These are phyloP conservation scores for Nothophytophthora sp. DNA, from an alignment of 352 stramenopile species.

Conservation along the genomic window DNA sequence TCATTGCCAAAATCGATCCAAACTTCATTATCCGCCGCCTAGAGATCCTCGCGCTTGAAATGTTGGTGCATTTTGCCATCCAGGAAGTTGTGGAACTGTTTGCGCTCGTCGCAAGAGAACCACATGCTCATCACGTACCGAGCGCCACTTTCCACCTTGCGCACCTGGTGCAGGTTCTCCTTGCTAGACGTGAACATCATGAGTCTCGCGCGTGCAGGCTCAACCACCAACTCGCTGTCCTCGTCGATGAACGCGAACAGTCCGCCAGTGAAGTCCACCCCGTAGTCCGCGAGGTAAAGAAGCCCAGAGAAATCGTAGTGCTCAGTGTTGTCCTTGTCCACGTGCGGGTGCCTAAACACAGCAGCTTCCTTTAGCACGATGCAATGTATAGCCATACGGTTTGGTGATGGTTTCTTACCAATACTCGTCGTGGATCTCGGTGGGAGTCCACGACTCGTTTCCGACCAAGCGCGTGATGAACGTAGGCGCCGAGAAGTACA, in stretches of 20 bases:
- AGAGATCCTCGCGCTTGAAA: conserved; percentile 54
- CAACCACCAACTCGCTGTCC: conserved; percentile 64
- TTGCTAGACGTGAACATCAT: conserved; percentile 91
- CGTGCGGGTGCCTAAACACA: conserved; percentile 81
- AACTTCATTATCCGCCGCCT: not conserved
- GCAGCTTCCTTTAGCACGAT: too few species aligned
- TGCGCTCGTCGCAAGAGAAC: conserved; percentile 91
- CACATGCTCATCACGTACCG: conserved; percentile 92
- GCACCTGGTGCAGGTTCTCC: conserved; percentile 89
- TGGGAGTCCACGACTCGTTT: conserved; percentile 79
- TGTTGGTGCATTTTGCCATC: conserved; percentile 84
- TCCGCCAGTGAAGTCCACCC: conserved; percentile 87
- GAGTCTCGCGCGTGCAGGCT: conserved; percentile 74
- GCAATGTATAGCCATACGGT: not conserved
- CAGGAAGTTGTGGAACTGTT: conserved; percentile 90
- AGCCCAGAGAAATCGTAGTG: conserved; percentile 94
- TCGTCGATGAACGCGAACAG: conserved; percentile 91
- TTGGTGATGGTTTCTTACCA: conserved; percentile 50
- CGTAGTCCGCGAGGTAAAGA: conserved; percentile 85
- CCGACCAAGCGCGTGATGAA: conserved; percentile 92
- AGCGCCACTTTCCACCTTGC: conserved; percentile 69
- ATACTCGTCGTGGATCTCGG: conserved; percentile 92
- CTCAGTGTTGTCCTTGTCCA: conserved; percentile 93
- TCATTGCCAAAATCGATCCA: too few species aligned
- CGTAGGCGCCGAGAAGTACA: conserved; percentile 94